phyloP scores from a whole-genome alignment of 176 grass and related monocot species.

The Juncus inflexus region DNA sequence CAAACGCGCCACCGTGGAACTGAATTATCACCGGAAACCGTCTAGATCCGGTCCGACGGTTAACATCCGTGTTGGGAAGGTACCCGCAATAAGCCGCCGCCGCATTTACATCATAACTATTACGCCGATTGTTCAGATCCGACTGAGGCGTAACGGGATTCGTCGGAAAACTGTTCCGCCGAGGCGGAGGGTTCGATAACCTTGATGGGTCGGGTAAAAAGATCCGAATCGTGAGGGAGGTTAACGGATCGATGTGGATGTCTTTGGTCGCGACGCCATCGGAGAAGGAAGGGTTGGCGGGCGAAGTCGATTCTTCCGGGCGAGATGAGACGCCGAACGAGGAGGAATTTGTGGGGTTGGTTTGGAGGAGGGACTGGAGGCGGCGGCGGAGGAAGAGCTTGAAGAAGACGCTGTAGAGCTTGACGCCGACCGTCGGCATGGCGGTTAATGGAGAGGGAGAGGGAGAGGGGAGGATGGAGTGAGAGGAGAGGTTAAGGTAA shows the following conservation, averaged over 20 bases:
- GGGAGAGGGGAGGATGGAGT: slow-evolving; percentile 26
- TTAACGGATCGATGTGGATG: slow-evolving; percentile 65
- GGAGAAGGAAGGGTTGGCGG: slow-evolving; percentile 58
- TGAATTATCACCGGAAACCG: slow-evolving; percentile 67
- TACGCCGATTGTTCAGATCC: slow-evolving; percentile 33
- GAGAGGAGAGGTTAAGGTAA: slow-evolving; percentile 26
- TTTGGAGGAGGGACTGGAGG: slow-evolving; percentile 33
- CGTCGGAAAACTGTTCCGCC: slow-evolving; percentile 50
- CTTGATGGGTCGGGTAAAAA: slow-evolving; percentile 44
- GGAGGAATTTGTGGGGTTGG: not conserved
- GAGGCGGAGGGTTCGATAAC: slow-evolving; percentile 6
- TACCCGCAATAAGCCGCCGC: slow-evolving; percentile 51
- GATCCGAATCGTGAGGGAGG: slow-evolving; percentile 60
- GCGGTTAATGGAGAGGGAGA: slow-evolving; percentile 1
- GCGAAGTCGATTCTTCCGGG: slow-evolving; percentile 39
- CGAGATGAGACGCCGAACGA: slow-evolving; percentile 63
- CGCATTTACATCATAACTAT: slow-evolving; percentile 31
- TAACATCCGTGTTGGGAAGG: slow-evolving; percentile 32
- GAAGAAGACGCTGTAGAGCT: slow-evolving; percentile 84
- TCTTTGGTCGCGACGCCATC: slow-evolving; percentile 79
- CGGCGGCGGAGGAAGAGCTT: slow-evolving; percentile 69
- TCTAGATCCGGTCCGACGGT: slow-evolving; percentile 23
- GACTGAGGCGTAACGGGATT: not conserved
- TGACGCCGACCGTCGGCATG: slow-evolving; percentile 61
- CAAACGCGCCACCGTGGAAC: slow-evolving; percentile 80